A percentile compares a stretch with the other conserved stretches of the same genome.
phyloP scores from a whole-genome alignment of 345 rosid genomes.

The Corchorus capsularis region DNA sequence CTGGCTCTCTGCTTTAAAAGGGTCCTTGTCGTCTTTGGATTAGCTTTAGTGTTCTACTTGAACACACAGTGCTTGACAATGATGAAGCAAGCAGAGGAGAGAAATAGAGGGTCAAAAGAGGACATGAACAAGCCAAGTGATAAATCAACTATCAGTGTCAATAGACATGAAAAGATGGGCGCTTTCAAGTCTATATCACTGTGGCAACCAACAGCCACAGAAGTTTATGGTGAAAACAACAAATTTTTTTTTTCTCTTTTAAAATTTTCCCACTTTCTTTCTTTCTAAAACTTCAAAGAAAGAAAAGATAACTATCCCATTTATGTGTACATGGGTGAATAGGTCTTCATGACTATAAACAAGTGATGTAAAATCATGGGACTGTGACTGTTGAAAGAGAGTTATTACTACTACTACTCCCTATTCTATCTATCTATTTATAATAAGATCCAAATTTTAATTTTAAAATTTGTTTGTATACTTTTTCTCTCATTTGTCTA shows the following conservation, averaged over 20 bases:
- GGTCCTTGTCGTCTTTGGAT: neutral
- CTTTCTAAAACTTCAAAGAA: neutral
- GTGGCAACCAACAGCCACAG: constrained; percentile 58
- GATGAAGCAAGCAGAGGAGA: constrained; percentile 26
- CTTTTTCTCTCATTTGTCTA: constrained; percentile 30
- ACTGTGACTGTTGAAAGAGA: constrained; percentile 17
- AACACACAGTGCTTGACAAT: constrained; percentile 30
- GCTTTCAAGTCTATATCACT: constrained; percentile 76
- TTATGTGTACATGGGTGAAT: neutral
- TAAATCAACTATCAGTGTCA: constrained; percentile 74
- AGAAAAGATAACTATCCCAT: neutral
- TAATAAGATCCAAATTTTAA: neutral
- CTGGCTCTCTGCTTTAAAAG: neutral
- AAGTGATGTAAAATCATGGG: constrained; percentile 36
- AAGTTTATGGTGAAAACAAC: constrained; percentile 38
- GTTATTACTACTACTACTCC: neutral
- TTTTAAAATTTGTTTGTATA: neutral
- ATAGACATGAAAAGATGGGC: constrained; percentile 84
- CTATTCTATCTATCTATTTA: neutral
- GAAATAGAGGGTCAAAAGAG: constrained; percentile 40
- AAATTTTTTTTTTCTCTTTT: neutral
- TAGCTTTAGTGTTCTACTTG: constrained; percentile 7
- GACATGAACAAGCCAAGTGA: constrained; percentile 54
- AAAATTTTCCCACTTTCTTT: neutral
- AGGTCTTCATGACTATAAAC: neutral